Percentiles rank a stretch among this genome's conserved stretches.
phyloP scores from a whole-genome alignment of 139 green algal species.

The Micromonas pusilla region DNA sequence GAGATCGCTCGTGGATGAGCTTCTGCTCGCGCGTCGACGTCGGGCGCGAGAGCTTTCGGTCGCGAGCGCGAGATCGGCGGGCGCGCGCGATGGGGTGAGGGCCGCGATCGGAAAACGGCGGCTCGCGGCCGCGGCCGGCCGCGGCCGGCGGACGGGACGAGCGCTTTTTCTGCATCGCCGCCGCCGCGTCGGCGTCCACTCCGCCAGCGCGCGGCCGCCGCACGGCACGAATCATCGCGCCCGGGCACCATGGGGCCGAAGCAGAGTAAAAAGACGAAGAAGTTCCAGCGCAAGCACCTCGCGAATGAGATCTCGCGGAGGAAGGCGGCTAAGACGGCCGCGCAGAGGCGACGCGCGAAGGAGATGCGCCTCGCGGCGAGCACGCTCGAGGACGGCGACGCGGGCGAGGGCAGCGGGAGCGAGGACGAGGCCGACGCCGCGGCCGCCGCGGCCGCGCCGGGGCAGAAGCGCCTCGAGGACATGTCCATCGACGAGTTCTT shows the following conservation, averaged over 20 bases:
- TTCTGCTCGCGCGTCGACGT: too few species aligned
- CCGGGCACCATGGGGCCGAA: slow-evolving; percentile 28
- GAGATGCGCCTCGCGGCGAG: not conserved
- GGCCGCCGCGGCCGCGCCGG: slow-evolving; percentile 1
- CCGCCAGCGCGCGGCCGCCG: too few species aligned
- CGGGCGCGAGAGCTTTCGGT: too few species aligned
- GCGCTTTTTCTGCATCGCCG: too few species aligned
- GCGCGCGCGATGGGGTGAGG: too few species aligned
- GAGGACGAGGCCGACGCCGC: slow-evolving; percentile 4
- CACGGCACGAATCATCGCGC: too few species aligned
- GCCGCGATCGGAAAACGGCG: too few species aligned
- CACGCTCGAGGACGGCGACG: not conserved
- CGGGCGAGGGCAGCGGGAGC: not conserved
- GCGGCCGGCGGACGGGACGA: too few species aligned
- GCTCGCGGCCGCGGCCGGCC: too few species aligned
- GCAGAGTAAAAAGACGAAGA: slow-evolving; percentile 38
- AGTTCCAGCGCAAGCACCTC: slow-evolving; percentile 39
- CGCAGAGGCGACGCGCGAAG: not conserved
- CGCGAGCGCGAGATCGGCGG: too few species aligned
- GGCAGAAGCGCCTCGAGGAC: slow-evolving; percentile 34
- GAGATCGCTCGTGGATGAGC: too few species aligned
- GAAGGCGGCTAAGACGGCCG: not conserved
- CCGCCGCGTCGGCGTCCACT: too few species aligned
- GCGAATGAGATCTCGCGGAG: slow-evolving; percentile 29
- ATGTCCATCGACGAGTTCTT: slow-evolving; percentile 45